These are phyloP conservation scores for Argentina anserina DNA, from an alignment of 306 rosid species.

Conservation along the genomic window DNA sequence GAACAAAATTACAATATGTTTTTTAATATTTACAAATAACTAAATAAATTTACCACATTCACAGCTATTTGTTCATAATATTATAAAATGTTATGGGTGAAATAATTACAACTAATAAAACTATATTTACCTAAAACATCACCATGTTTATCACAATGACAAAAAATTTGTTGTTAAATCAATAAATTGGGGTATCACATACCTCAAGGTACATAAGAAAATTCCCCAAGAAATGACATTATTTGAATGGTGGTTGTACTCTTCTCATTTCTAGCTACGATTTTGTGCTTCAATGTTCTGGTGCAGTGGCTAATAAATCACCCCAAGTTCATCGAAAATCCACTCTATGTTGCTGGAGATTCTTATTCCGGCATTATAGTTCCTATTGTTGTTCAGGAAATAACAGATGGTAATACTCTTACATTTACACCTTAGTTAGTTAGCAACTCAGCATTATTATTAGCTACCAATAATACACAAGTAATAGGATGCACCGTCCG, in stretches of 20 bases:
- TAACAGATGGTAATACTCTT: constrained; percentile 12
- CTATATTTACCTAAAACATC: too few relatives aligned
- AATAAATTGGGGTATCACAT: too few relatives aligned
- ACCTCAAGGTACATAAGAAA: too few relatives aligned
- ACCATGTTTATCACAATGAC: too few relatives aligned
- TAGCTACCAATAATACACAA: background rate
- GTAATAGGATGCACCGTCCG: background rate
- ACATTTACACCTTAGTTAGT: background rate
- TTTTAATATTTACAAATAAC: too few relatives aligned
- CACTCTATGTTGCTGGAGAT: constrained; percentile 33
- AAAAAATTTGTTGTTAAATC: too few relatives aligned
- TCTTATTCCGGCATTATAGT: constrained; percentile 32
- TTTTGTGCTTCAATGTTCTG: background rate
- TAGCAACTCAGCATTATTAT: too few relatives aligned
- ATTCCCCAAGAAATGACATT: background rate
- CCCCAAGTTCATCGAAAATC: constrained; percentile 14
- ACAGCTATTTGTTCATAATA: too few relatives aligned
- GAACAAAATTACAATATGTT: too few relatives aligned
- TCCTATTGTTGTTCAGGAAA: constrained; percentile 17
- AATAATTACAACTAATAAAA: too few relatives aligned
- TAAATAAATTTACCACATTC: too few relatives aligned
- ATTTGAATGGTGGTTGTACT: background rate
- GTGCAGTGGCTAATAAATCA: constrained; percentile 22
- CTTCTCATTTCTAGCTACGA: background rate
- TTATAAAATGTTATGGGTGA: too few relatives aligned